Percentiles rank a stretch among this genome's conserved stretches.
phyloP scores from a whole-genome alignment of 345 rosid genomes.

The Chamaenerion angustifolium region DNA sequence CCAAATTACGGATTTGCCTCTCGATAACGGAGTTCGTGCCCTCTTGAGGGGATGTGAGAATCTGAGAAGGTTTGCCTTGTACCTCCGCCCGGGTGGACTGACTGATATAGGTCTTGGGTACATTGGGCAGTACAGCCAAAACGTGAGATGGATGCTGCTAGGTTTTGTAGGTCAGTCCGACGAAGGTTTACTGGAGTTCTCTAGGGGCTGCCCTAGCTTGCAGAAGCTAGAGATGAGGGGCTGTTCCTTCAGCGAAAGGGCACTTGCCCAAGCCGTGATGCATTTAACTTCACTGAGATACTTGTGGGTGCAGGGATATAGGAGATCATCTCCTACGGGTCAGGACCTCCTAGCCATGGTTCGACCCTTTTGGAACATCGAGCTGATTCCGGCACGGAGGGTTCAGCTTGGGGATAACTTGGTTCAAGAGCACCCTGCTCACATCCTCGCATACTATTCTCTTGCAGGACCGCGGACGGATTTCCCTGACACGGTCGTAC shows the following conservation, averaged over 20 bases:
- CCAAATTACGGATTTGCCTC: constrained; percentile 69
- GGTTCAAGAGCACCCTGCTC: constrained; percentile 56
- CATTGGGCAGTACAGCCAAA: constrained; percentile 55
- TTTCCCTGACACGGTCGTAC: constrained; percentile 54
- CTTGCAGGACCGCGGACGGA: constrained; percentile 82
- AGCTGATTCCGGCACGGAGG: constrained; percentile 56
- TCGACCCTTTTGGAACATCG: constrained; percentile 94
- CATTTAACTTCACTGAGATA: constrained; percentile 69
- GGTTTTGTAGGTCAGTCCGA: constrained; percentile 78
- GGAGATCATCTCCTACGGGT: constrained; percentile 28
- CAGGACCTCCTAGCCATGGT: constrained; percentile 61
- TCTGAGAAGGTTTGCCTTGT: constrained; percentile 66
- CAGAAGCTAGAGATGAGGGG: constrained; percentile 96
- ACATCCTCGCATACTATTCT: constrained; percentile 86
- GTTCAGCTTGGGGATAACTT: constrained; percentile 10
- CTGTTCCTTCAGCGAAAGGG: constrained; percentile 80
- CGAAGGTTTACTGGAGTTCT: constrained; percentile 55
- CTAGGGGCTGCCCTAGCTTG: constrained; percentile 76
- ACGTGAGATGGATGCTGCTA: constrained; percentile 89
- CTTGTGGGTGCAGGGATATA: constrained; percentile 93
- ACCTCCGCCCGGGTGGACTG: constrained; percentile 69
- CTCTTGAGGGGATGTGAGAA: constrained; percentile 72
- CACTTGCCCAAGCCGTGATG: constrained; percentile 54
- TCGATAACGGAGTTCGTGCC: constrained; percentile 73
- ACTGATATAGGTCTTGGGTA: constrained; percentile 72